Base-by-base conservation (phyloP, 2,329 filamentous ascomycete genomes). In the Fusarium xyrophilum region DNA sequence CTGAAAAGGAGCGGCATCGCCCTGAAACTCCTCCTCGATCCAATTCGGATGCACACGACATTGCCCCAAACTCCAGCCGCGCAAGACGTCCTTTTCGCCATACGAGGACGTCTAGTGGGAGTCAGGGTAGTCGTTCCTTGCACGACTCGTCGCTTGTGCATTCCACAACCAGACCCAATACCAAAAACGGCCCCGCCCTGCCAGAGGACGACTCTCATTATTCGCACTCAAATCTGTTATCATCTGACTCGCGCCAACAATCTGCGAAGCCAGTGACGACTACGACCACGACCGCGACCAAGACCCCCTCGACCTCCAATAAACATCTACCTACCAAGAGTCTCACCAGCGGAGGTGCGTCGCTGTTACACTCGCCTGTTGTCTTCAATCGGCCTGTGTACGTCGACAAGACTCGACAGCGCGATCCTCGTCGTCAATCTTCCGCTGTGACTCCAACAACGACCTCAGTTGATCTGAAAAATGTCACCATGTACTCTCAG, bases 401-500 rank as follows among this genome's bases (percentile, higher is more conserved):
- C 35, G 43, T 62, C 42, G 65, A 74, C 38, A 74, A 70, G 50
- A 51, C 39, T 19, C 52, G 63, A 39, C 59, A 71, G 46, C 70
- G 69, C 52, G 67, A 73, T 47, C 74, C 68, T 47, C 70, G 65
- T 32, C 71, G 63, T 60, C 67, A 72, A 59, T 57, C 73, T 52
- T 65, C 68, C 38, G 52, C 68, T 33, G 43, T 44, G 35, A 65
- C 62, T 38, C 40, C 61, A 30, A 54, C 47, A 25, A 39, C 28
- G 23, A n/a, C 36, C 32, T 69, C 76, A 30, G 55, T 71, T 56
- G 75, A 76, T 64, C 52, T 74, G 40, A 77, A 80, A 75, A 76
- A 80, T 80, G 77, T 75, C 64, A 70, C 74, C 75, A 79, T 81
- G 77, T 74, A 74, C 65, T 70, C 74, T 44, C 69, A 74, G 43